Evolutionary conservation across 2,329 filamentous ascomycete species (phyloP).

Genomic region (Hypoxylon sp.): DNA sequence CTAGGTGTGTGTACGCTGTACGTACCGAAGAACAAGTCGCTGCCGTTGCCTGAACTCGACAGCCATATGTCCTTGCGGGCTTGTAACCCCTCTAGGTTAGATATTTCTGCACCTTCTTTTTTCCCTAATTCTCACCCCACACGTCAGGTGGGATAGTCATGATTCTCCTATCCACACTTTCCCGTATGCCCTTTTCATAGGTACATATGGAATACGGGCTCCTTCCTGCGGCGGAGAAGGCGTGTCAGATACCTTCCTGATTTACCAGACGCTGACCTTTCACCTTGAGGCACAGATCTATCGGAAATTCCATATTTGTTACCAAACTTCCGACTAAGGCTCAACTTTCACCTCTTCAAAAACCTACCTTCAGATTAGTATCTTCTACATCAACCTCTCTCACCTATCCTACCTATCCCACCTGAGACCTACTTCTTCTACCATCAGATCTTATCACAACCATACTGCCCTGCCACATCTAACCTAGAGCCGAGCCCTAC

Average conservation of each 20-base stretch:
- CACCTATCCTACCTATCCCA: background rate
- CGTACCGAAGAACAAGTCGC: background rate
- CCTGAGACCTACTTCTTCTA: no score
- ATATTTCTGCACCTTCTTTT: conserved; percentile 6
- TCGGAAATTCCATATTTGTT: background rate
- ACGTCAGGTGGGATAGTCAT: background rate
- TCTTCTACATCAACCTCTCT: background rate
- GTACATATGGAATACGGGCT: background rate
- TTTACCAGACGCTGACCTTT: background rate
- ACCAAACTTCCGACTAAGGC: background rate
- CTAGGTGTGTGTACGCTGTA: background rate
- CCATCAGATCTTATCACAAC: background rate
- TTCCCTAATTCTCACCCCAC: background rate
- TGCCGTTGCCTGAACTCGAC: background rate
- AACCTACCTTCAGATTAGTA: background rate
- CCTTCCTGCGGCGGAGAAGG: background rate
- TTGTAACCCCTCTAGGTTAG: background rate
- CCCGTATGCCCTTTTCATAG: background rate
- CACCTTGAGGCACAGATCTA: background rate
- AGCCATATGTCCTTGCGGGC: background rate
- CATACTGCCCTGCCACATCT: background rate
- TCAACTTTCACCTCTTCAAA: background rate
- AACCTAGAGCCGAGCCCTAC: background rate
- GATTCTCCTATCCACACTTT: background rate
- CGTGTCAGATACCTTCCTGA: background rate